phyloP scores from a whole-genome alignment of 1,139 yeast genomes.

The Waltiozyma sp. region DNA sequence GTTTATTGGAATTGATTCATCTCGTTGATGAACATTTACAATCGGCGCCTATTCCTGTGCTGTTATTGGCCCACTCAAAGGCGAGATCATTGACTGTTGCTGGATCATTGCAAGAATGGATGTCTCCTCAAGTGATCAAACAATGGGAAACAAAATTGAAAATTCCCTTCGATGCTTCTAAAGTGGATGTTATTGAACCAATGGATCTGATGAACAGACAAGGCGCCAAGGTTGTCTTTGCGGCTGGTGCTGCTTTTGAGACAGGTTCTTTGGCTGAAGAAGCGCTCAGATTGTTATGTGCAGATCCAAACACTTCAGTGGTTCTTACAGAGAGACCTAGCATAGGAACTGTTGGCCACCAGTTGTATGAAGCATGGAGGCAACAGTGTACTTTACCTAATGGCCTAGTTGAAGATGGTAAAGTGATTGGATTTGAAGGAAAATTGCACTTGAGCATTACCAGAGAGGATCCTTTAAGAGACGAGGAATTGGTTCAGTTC shows the following conservation, averaged over 20 bases:
- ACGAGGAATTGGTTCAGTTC: slow-evolving; percentile 39
- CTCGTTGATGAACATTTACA: slow-evolving; percentile 43
- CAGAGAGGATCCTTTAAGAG: slow-evolving; percentile 39
- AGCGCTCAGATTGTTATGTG: slow-evolving; percentile 48
- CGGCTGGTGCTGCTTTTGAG: slow-evolving; percentile 61
- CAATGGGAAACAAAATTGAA: slow-evolving; percentile 70
- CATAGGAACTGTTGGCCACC: slow-evolving; percentile 28
- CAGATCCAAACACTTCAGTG: slow-evolving; percentile 55
- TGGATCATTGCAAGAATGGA: slow-evolving; percentile 88
- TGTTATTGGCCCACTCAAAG: slow-evolving; percentile 69
- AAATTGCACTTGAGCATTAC: slow-evolving; percentile 26
- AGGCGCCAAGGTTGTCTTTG: slow-evolving; percentile 77
- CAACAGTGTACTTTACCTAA: slow-evolving; percentile 23
- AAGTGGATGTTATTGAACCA: slow-evolving; percentile 48
- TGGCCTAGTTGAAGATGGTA: slow-evolving; percentile 32
- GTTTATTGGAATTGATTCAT: slow-evolving; percentile 71
- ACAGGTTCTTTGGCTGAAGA: slow-evolving; percentile 53
- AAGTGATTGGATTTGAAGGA: slow-evolving; percentile 42
- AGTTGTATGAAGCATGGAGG: slow-evolving; percentile 52
- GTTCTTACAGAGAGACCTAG: slow-evolving; percentile 59
- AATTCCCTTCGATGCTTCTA: slow-evolving; percentile 58
- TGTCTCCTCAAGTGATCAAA: slow-evolving; percentile 69
- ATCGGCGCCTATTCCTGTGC: slow-evolving; percentile 45
- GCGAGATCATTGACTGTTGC: slow-evolving; percentile 68
- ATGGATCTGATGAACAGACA: slow-evolving; percentile 39